Percentiles rank a stretch among this genome's conserved stretches.
phyloP scores from a whole-genome alignment of 75 land plant species.

The Picea sitchensis region DNA sequence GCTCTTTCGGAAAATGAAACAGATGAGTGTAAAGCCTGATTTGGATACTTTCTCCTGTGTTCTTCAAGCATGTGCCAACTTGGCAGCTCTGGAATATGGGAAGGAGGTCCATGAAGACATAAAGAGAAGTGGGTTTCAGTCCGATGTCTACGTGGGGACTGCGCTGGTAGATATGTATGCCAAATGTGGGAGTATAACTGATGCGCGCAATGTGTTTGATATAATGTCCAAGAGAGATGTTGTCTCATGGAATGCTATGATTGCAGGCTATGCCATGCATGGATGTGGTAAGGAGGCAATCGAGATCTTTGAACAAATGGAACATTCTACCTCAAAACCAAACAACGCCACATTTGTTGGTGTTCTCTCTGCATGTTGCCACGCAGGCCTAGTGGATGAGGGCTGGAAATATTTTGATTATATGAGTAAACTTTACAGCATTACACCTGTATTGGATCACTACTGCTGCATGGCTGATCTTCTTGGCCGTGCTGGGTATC shows the following conservation, averaged over 20 bases:
- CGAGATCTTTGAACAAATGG: slow-evolving; percentile 37
- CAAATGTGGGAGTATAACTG: slow-evolving; percentile 40
- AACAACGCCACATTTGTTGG: too few relatives aligned
- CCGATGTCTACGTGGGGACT: slow-evolving; percentile 19
- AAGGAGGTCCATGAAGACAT: slow-evolving; percentile 18
- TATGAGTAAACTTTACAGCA: too few relatives aligned
- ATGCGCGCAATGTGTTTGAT: slow-evolving; percentile 50
- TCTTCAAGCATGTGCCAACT: slow-evolving; percentile 11
- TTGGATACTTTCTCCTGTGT: slow-evolving; percentile 21
- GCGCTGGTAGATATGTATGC: slow-evolving; percentile 52
- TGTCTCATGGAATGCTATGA: slow-evolving; percentile 70
- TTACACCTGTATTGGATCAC: too few relatives aligned
- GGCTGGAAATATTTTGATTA: too few relatives aligned
- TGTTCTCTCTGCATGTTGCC: too few relatives aligned
- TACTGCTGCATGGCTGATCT: too few relatives aligned
- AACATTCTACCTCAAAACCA: too few relatives aligned
- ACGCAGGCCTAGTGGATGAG: too few relatives aligned
- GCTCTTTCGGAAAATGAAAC: slow-evolving; percentile 16
- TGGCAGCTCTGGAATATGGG: slow-evolving; percentile 3
- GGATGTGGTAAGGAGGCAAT: slow-evolving; percentile 53
- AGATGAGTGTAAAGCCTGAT: slow-evolving; percentile 16
- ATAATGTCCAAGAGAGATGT: slow-evolving; percentile 48
- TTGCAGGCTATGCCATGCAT: slow-evolving; percentile 37
- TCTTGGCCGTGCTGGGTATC: too few relatives aligned
- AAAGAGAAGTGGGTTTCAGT: slow-evolving; percentile 15